Percentiles rank a stretch among this genome's conserved stretches.
Evolutionary conservation across 2,329 filamentous ascomycete genomes (phyloP).

Genomic region (Ophioceras dolichostomum): DNA sequence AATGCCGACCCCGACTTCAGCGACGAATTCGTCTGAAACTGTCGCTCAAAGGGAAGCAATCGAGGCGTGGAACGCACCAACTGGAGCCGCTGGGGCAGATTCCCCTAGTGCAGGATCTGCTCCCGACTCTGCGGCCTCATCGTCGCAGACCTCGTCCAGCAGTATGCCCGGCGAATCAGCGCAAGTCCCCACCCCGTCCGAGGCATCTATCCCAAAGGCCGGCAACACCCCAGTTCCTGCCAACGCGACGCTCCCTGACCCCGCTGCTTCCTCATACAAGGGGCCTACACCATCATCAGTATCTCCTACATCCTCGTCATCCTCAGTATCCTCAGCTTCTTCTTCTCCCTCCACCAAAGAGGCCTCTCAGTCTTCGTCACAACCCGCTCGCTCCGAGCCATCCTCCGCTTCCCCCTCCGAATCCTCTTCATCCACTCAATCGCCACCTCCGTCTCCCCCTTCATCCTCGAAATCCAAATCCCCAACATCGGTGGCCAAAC

Average conservation of each 20-base stretch:
- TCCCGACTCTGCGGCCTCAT: not conserved
- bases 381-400: not conserved
- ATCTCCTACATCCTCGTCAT: not conserved
- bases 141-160: too few species aligned
- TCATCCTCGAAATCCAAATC: conserved; percentile 2
- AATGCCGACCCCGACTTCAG: conserved; percentile 11
- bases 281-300: not conserved
- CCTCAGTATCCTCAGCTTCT: too few species aligned
- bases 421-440: too few species aligned
- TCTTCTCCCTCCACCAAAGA: not conserved
- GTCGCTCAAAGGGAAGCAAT: too few species aligned
- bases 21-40: too few species aligned
- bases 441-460: too few species aligned
- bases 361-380: not conserved
- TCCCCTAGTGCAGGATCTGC: not conserved
- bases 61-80: not conserved
- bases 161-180: too few species aligned
- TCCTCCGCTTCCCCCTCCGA: too few species aligned
- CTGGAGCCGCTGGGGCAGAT: not conserved
- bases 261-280: not conserved
- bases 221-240: not conserved
- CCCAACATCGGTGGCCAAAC: conserved; percentile 1
- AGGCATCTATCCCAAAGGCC: too few species aligned
- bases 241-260: conserved; percentile 1
- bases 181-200: too few species aligned